Percentiles rank a stretch among this genome's conserved stretches.
Conservation (phyloP, 2,329 filamentous ascomycete species). For the Chaetomiaceae sp. region DNA sequence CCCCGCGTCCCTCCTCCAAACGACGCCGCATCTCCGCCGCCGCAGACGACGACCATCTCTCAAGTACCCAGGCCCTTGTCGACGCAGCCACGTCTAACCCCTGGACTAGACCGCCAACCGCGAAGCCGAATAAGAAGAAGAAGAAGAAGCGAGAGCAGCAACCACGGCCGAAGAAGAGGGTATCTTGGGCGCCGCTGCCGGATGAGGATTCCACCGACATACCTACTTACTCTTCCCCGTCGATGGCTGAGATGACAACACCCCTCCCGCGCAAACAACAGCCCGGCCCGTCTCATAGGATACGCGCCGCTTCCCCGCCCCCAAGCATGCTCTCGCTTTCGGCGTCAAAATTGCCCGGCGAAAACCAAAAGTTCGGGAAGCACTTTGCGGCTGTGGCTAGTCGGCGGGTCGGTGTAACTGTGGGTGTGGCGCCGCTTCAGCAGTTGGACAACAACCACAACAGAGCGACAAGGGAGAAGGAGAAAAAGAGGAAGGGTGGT, state of each 20-base stretch:
- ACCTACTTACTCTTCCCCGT: background rate
- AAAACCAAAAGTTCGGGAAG: slow-evolving; percentile 39
- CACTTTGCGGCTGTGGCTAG: slow-evolving; percentile 42
- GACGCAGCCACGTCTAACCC: slow-evolving; percentile 35
- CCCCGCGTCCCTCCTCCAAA: slow-evolving; percentile 36
- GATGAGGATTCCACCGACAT: slow-evolving; percentile 23
- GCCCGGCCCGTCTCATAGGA: background rate
- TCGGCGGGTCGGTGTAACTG: background rate
- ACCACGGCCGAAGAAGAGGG: slow-evolving; percentile 22
- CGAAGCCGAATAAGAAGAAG: background rate
- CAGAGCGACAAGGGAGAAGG: too few species aligned
- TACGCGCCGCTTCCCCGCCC: slow-evolving; percentile 41
- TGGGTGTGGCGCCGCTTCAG: too few species aligned
- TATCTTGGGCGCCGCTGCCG: slow-evolving; percentile 34
- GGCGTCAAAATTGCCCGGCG: slow-evolving; percentile 28
- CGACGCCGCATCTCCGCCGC: slow-evolving; percentile 23
- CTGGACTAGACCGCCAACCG: slow-evolving; percentile 27
- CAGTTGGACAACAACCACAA: too few species aligned
- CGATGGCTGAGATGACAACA: background rate
- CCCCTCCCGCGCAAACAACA: background rate
- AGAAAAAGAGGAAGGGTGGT: background rate
- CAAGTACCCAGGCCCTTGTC: slow-evolving; percentile 35
- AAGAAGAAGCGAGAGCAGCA: slow-evolving; percentile 20
- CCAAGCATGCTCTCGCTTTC: slow-evolving; percentile 27
- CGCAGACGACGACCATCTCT: slow-evolving; percentile 24